Evolutionary conservation across 345 rosid genomes (phyloP).

Genomic region (Bretschneidera sinensis): DNA sequence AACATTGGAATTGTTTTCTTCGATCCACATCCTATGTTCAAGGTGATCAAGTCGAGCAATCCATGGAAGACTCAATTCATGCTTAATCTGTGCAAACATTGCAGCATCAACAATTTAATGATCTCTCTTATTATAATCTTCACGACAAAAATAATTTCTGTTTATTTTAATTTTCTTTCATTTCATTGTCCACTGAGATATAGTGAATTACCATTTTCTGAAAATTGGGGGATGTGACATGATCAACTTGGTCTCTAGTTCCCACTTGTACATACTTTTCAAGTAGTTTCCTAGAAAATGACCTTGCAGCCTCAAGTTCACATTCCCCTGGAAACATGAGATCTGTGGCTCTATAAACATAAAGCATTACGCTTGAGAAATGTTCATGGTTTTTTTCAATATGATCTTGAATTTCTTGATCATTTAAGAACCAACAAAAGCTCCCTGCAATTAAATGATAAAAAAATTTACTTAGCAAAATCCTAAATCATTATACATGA

Average conservation of each 20-base stretch:
- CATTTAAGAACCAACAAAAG: constrained; percentile 53
- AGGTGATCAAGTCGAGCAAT: constrained; percentile 51
- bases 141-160: not conserved
- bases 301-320: constrained; percentile 47
- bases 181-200: too few relatives aligned
- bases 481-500: not conserved
- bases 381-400: constrained; percentile 27
- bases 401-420: constrained; percentile 26
- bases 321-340: constrained; percentile 53
- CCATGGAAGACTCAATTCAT: constrained; percentile 52
- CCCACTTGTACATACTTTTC: constrained; percentile 18
- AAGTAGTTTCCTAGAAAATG: constrained; percentile 36
- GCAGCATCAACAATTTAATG: not conserved
- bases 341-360: constrained; percentile 52
- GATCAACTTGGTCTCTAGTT: not conserved
- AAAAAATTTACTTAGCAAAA: not conserved
- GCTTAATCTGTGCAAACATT: constrained; percentile 29
- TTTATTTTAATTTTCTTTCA: too few relatives aligned
- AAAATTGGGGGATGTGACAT: constrained; percentile 3
- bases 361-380: constrained; percentile 34
- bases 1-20: constrained; percentile 34
- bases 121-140: not conserved
- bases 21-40: constrained; percentile 61
- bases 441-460: constrained; percentile 30
- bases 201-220: constrained; percentile 17